Conservation (phyloP, 805 yeast species). For the Monosporozyma aquatica region DNA sequence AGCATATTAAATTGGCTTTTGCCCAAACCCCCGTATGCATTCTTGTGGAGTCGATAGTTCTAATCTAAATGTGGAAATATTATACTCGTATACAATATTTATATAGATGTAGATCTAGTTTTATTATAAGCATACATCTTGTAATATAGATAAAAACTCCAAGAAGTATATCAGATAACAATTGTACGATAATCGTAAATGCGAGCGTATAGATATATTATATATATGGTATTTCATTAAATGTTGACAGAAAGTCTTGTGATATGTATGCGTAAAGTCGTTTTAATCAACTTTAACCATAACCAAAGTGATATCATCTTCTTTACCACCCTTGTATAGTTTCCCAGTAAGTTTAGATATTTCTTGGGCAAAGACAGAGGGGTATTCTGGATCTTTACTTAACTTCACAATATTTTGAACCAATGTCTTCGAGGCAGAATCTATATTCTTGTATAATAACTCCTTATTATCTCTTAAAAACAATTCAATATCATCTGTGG, state of each 20-base stretch:
- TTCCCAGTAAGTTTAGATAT: slow-evolving; percentile 12
- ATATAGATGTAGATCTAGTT: no score
- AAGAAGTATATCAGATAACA: no score
- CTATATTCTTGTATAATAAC: slow-evolving; percentile 29
- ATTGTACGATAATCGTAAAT: no score
- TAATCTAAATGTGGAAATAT: no score
- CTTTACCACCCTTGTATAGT: slow-evolving; percentile 78
- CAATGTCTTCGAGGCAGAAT: slow-evolving; percentile 42
- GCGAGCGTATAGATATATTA: no score
- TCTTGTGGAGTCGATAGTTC: no score
- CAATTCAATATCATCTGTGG: slow-evolving; percentile 59
- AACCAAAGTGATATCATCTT: slow-evolving; percentile 85
- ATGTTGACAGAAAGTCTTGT: not conserved
- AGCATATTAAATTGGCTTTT: no score
- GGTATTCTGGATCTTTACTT: slow-evolving; percentile 63
- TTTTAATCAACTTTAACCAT: slow-evolving; percentile 51
- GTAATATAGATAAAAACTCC: no score
- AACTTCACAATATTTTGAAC: slow-evolving; percentile 59
- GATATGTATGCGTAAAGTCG: not conserved
- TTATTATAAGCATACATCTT: no score
- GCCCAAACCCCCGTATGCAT: no score
- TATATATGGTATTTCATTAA: no score
- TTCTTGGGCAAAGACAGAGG: slow-evolving; percentile 81
- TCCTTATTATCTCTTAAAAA: slow-evolving; percentile 46
- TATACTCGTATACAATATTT: no score